Evolutionary conservation across 2,329 filamentous ascomycete species (phyloP), one percentile per base, ranked within the genome.

Genomic region (Pseudopithomyces chartarum): DNA sequence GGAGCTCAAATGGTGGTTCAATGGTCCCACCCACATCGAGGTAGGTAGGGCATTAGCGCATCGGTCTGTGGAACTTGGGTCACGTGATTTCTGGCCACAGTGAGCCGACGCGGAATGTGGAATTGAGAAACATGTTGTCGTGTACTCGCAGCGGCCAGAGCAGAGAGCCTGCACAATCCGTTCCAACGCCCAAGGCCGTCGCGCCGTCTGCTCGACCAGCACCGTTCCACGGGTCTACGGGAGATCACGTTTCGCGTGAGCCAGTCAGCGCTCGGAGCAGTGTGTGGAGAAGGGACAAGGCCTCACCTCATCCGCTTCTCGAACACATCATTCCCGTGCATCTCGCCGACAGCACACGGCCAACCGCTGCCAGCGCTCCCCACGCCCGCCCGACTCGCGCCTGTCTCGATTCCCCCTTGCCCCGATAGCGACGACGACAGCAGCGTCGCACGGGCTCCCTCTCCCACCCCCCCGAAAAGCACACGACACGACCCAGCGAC

Each of bases 401-500:
- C 51, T 56, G 53, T 60, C 39, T 40, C 38, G 15, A 10, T 40
- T 5, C 38, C 38, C 10, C 8, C 38, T 19, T 49, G 17, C 22
- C 49, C 39, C n/a, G 46, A 42, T 39, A 46, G 34, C 47, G 50
- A 39, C 40, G 34, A 60, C 55, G 60, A 57, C 56, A 5, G 26
- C 26, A 29, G 56, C 60, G 64, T 69, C 66, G 71, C 71, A 68
- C 73, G 60, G 66, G 56, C 67, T 61, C 57, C 58, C 42, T 13
- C 67, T 13, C 66, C 63, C 68, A 56, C 42, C 17, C 67, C 17
- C 66, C 63, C 68, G 57, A 67, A 64, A 69, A 69, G 71, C 73
- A 73, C 73, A 72, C 73, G 72, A 69, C 73, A 72, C 73, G 71
- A 73, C 17, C 8, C 20, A 23, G 6, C 17, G 15, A 36, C 10